phyloP scores from a whole-genome alignment of 1,284 basidiomycete genomes.

The Tilletia walkeri region DNA sequence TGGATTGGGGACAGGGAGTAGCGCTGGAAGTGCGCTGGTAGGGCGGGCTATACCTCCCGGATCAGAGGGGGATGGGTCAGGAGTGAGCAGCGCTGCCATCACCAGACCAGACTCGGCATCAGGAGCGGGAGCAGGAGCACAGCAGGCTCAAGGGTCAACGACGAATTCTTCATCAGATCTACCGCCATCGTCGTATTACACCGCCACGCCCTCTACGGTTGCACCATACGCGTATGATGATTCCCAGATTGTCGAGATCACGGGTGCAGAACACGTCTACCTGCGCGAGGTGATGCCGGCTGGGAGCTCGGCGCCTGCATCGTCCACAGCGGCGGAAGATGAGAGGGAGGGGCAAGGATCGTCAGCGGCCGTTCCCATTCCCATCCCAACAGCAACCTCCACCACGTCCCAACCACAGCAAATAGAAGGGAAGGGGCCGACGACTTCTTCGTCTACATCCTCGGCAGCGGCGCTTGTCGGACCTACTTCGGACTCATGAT shows the following conservation, averaged over 20 bases:
- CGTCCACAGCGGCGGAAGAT: too few relatives aligned
- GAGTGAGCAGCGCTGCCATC: background rate
- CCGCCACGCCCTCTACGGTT: conserved; percentile 2
- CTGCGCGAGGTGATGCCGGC: background rate
- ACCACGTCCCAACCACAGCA: too few relatives aligned
- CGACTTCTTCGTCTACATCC: too few relatives aligned
- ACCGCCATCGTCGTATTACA: background rate
- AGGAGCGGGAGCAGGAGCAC: background rate
- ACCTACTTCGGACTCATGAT: too few relatives aligned
- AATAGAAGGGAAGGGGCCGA: too few relatives aligned
- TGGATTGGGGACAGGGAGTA: conserved; percentile 7
- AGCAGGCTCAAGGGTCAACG: background rate
- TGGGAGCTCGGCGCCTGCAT: too few relatives aligned
- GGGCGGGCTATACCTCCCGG: conserved; percentile 22
- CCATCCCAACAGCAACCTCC: too few relatives aligned
- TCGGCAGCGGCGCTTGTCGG: too few relatives aligned
- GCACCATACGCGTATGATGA: conserved; percentile 19
- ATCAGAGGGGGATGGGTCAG: background rate
- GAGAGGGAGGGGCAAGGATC: too few relatives aligned
- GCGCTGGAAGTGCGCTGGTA: conserved; percentile 21
- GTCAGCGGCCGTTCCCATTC: too few relatives aligned
- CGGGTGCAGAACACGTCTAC: conserved; percentile 28
- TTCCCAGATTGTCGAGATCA: conserved; percentile 53
- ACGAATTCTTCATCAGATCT: background rate
- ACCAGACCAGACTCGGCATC: background rate